Base-by-base conservation (phyloP, 2,329 filamentous ascomycete species). In the Shiraia bambusicola region DNA sequence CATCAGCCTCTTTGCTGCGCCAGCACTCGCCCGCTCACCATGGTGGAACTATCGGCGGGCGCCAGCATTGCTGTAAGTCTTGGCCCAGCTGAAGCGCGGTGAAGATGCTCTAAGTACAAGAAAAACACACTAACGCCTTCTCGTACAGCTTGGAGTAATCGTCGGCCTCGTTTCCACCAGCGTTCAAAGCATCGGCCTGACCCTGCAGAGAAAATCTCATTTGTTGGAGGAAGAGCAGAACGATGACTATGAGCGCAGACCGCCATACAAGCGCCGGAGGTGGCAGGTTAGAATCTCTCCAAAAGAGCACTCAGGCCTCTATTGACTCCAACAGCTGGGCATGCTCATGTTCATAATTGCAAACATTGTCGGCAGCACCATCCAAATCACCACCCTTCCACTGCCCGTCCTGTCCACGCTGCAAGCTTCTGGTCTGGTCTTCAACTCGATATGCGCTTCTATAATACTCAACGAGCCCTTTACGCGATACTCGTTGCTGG, bases 301-400 rank as follows among this genome's bases (percentile, higher is more conserved):
- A 3, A 11, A 12, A 3, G 16, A 29, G 16, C n/a, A 32, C 14
- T 16, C 24, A 1, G 14, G 25, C 1, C 13, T 29, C 47, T 14
- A 46, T 54, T 63, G 43, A 62, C 44, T 9, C 15, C 13, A 32
- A 42, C 47, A 79, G 72, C 58, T 94, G 49, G 93, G 93, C 43
- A 97, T 98, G 91, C 82, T 84, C 65, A 93, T 98, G 83, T 98
- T 98, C 71, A 83, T 98, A 54, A 77, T 95, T 54, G 88, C 93
- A 49, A 98, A 98, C 67, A 79, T 98, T 41, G 78, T 97, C 40
- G 93, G 93, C 45, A 96, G 91, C 72, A 92, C 89, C 27, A 93
- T 98, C 45, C 93, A 98, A 72, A 97, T 98, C 66, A 96, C 93
- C 22, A 96, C 92, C 1, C 77, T 98, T 31, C 93, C 93, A 12